Conservation (phyloP, 441 rosid genomes). For the Sinapis alba region DNA sequence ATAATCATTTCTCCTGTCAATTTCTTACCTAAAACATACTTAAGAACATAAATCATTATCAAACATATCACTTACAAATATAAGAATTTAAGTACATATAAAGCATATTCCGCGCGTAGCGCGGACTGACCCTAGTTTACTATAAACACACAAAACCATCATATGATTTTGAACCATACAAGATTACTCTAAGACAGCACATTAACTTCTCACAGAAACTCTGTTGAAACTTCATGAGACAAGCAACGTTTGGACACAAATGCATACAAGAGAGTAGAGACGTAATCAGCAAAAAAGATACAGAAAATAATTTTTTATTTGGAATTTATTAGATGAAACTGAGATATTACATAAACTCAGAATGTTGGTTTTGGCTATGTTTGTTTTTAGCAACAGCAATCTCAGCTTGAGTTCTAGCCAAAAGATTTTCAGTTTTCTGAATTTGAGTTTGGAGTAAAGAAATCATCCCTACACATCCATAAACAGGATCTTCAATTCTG, state of each 20-base stretch:
- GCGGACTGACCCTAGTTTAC: no score
- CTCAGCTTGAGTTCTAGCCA: constrained; percentile 51
- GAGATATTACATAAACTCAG: constrained; percentile 6
- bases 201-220: background rate
- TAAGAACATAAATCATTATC: no score
- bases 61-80: no score
- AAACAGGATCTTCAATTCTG: constrained; percentile 57
- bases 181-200: background rate
- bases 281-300: background rate
- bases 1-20: no score
- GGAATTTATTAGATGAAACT: background rate
- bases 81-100: no score
- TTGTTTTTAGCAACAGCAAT: constrained; percentile 35
- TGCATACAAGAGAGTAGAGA: background rate
- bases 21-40: no score
- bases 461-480: constrained; percentile 58
- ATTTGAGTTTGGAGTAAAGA: constrained; percentile 45
- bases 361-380: constrained; percentile 19
- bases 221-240: background rate
- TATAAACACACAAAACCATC: background rate
- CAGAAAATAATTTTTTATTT: background rate
- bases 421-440: constrained; percentile 39
- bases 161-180: constrained; percentile 1
- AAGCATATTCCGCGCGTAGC: no score
- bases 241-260: background rate